A percentile compares a stretch with the other conserved stretches of the same genome.
phyloP scores from a whole-genome alignment of 108 stramenopile species.

The Skeletonema menzelii region DNA sequence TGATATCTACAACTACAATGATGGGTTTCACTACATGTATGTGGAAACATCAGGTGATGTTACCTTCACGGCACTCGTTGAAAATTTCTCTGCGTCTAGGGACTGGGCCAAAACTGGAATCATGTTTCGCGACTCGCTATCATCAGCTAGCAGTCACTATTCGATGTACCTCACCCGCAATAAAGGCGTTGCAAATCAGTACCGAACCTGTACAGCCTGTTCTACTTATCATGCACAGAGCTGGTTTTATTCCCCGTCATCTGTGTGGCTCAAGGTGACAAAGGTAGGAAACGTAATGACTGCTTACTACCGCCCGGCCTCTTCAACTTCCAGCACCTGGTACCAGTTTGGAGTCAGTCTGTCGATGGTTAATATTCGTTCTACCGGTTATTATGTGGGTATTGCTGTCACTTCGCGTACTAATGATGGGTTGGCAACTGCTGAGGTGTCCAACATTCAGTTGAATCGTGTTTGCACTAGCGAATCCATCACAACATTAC shows the following conservation, averaged over 20 bases:
- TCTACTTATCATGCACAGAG: background rate
- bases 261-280: slow-evolving; percentile 28
- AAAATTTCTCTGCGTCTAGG: slow-evolving; percentile 3
- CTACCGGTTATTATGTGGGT: slow-evolving; percentile 19
- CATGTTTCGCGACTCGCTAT: slow-evolving; percentile 28
- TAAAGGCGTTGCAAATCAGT: slow-evolving; percentile 20
- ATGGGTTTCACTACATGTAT: slow-evolving; percentile 43
- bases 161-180: background rate
- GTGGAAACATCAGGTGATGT: slow-evolving; percentile 43
- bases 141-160: slow-evolving; percentile 3
- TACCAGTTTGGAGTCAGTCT: slow-evolving; percentile 27
- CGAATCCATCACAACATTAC: background rate
- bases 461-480: background rate
- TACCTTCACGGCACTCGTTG: slow-evolving; percentile 22
- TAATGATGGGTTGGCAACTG: background rate
- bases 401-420: slow-evolving; percentile 4
- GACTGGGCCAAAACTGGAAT: slow-evolving; percentile 37
- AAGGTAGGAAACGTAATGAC: slow-evolving; percentile 33
- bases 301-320: slow-evolving; percentile 20
- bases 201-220: slow-evolving; percentile 18
- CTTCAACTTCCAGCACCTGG: slow-evolving; percentile 21
- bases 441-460: background rate
- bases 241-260: background rate
- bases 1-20: slow-evolving; percentile 20
- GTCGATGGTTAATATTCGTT: slow-evolving; percentile 13